These are phyloP conservation scores for Paraphaeosphaeria minitans DNA, from an alignment of 2,329 filamentous ascomycete genomes.

Conservation along the genomic window DNA sequence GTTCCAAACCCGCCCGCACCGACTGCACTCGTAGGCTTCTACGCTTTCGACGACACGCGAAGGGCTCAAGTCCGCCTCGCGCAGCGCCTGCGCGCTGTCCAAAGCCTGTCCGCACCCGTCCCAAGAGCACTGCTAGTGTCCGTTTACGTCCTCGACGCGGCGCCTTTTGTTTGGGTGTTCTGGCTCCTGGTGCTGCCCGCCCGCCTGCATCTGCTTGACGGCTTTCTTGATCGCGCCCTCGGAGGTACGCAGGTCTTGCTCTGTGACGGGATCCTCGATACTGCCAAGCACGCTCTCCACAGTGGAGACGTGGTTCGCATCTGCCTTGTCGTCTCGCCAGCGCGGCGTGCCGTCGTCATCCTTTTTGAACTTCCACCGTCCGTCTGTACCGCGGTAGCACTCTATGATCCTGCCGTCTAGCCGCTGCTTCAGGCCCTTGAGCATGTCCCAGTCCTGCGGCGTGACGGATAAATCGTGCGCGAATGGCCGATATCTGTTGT, in stretches of 20 bases:
- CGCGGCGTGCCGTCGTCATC: constrained; percentile 63
- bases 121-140: neutral
- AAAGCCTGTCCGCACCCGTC: neutral
- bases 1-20: neutral
- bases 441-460: constrained; percentile 78
- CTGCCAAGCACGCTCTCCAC: constrained; percentile 87
- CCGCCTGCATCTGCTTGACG: constrained; percentile 69
- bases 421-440: constrained; percentile 75
- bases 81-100: neutral
- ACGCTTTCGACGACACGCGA: neutral
- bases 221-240: constrained; percentile 75
- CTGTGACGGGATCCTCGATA: constrained; percentile 82
- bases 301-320: constrained; percentile 86
- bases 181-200: constrained; percentile 40
- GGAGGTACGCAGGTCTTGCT: constrained; percentile 75
- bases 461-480: constrained; percentile 68
- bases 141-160: constrained; percentile 34
- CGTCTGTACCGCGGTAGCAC: constrained; percentile 77
- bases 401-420: constrained; percentile 90
- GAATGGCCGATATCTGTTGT: constrained; percentile 68
- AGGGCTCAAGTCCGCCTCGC: neutral
- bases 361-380: constrained; percentile 75
- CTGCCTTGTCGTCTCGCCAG: constrained; percentile 89
- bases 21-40: neutral
- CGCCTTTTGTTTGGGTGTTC: constrained; percentile 40